A percentile compares a stretch with the other conserved stretches of the same genome.
These are phyloP conservation scores for Aspergillus jensenii DNA, from an alignment of 2,329 filamentous ascomycete species.

Conservation along the genomic window DNA sequence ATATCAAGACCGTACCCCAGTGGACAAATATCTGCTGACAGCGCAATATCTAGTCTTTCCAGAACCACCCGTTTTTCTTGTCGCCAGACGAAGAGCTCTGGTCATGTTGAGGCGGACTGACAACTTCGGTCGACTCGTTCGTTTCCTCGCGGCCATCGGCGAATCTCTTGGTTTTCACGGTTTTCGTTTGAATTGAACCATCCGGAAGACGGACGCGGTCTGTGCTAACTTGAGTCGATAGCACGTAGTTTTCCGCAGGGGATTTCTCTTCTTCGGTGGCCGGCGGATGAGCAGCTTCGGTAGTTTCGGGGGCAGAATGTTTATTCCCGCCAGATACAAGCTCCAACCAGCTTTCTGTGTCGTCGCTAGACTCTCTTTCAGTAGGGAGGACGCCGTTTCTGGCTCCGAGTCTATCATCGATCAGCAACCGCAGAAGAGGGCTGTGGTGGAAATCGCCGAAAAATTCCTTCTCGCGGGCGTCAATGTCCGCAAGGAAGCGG, in stretches of 20 bases:
- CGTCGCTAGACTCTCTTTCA: constrained; percentile 12
- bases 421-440: constrained; percentile 34
- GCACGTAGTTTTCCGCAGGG: constrained; percentile 32
- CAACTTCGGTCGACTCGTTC: constrained; percentile 52
- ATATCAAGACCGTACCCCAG: neutral
- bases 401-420: constrained; percentile 31
- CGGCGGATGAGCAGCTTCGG: neutral
- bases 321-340: constrained; percentile 26
- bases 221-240: constrained; percentile 59
- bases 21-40: neutral
- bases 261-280: neutral
- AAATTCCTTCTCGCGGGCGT: constrained; percentile 33
- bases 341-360: constrained; percentile 29
- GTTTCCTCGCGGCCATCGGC: constrained; percentile 61
- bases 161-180: constrained; percentile 58
- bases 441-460: constrained; percentile 29
- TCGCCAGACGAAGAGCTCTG: constrained; percentile 12
- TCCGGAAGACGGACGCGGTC: constrained; percentile 56
- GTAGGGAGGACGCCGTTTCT: constrained; percentile 12
- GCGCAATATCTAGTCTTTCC: constrained; percentile 28
- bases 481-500: constrained; percentile 43
- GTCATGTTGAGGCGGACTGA: constrained; percentile 23
- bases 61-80: constrained; percentile 36
- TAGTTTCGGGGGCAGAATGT: constrained; percentile 23
- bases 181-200: constrained; percentile 58